Evolutionary conservation across 106 monocot genomes (phyloP).

Genomic region (Alisma plantagoaquatica): DNA sequence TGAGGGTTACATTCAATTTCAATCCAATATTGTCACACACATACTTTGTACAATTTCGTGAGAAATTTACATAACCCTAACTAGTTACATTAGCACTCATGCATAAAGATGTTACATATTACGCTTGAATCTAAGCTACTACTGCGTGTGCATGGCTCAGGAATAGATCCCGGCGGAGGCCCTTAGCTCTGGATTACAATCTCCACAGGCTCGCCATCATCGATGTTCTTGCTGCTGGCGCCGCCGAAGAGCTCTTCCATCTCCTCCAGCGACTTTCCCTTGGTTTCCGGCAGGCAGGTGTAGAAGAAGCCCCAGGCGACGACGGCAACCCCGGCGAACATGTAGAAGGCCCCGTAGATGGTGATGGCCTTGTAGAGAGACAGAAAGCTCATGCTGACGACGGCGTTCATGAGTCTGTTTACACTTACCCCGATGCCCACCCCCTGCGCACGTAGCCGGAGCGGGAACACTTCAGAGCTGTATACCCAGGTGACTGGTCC

Average conservation of each 20-base stretch:
- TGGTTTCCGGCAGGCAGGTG: conserved; percentile 34
- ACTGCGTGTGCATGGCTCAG: too few relatives aligned
- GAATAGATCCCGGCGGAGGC: too few relatives aligned
- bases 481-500: conserved; percentile 51
- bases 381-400: conserved; percentile 32
- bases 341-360: conserved; percentile 33
- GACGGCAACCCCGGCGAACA: conserved; percentile 26
- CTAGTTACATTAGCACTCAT: too few relatives aligned
- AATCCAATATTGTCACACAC: too few relatives aligned
- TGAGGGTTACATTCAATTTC: too few relatives aligned
- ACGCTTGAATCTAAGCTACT: too few relatives aligned
- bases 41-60: too few relatives aligned
- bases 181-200: too few relatives aligned
- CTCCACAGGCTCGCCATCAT: not conserved
- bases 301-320: conserved; percentile 31
- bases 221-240: too few relatives aligned
- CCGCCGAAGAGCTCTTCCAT: conserved; percentile 38
- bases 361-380: conserved; percentile 37
- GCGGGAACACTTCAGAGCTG: conserved; percentile 43
- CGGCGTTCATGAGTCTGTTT: conserved; percentile 29
- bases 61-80: too few relatives aligned
- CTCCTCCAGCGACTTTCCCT: conserved; percentile 27
- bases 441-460: conserved; percentile 26
- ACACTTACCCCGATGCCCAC: conserved; percentile 22
- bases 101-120: too few relatives aligned